A percentile compares a stretch with the other conserved stretches of the same genome.
Evolutionary conservation across 495 filamentous ascomycete genomes (phyloP).

Genomic region (Penicillium lagena): DNA sequence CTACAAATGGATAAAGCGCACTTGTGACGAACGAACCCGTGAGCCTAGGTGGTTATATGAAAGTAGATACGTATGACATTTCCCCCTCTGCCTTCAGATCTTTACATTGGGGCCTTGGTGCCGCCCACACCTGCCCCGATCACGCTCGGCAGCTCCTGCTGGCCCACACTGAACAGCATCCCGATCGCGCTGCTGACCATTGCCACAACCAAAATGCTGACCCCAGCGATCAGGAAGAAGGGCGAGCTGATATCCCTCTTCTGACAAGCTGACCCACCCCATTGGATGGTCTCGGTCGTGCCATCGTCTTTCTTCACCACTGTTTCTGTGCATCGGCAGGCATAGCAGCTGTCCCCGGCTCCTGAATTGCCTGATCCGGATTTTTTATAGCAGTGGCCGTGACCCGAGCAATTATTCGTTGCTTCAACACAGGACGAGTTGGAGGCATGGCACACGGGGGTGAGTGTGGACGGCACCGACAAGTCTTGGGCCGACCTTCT

Average conservation of each 20-base stretch:
- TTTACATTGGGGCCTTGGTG: slow-evolving; percentile 38
- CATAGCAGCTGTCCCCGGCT: slow-evolving; percentile 55
- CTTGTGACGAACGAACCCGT: too few species aligned
- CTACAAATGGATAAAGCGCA: not conserved
- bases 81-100: too few species aligned
- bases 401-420: slow-evolving; percentile 70
- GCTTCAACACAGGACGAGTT: slow-evolving; percentile 50
- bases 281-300: slow-evolving; percentile 48
- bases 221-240: slow-evolving; percentile 77
- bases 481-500: slow-evolving; percentile 5
- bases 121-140: slow-evolving; percentile 77
- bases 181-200: slow-evolving; percentile 61
- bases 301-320: slow-evolving; percentile 41
- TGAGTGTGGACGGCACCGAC: slow-evolving; percentile 14
- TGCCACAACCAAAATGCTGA: slow-evolving; percentile 57
- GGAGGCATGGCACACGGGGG: slow-evolving; percentile 55
- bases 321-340: slow-evolving; percentile 61
- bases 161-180: slow-evolving; percentile 71
- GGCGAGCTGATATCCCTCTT: slow-evolving; percentile 83
- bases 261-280: slow-evolving; percentile 83
- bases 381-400: slow-evolving; percentile 63
- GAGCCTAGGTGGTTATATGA: too few species aligned
- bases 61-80: too few species aligned
- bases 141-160: slow-evolving; percentile 74
- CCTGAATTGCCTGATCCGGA: slow-evolving; percentile 32